Base-by-base conservation (phyloP, 345 rosid genomes). In the Heritiera fomes region DNA sequence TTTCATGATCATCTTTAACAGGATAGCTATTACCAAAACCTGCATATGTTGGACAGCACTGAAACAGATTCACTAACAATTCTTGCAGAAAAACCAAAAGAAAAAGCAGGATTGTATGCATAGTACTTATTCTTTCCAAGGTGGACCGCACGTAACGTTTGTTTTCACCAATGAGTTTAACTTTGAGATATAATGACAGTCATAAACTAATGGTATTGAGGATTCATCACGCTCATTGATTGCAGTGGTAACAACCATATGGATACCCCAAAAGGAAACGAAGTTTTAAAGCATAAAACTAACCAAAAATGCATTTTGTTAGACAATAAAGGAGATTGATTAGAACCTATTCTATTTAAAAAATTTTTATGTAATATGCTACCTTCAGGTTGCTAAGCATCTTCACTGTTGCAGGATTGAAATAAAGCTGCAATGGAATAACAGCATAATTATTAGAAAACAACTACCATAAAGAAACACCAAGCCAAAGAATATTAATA, bases 21-120 rank as follows among this genome's bases (percentile, higher is more conserved):
- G 86, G 80, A 92, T 84, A 83, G 99, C 99, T 78, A 96, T 96
- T 66, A 96, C 98, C 87, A 96, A 85, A 82, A 96, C 97, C 97
- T 90, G 91, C 82, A 84, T 11, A 80, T 41, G 50, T 55, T 56
- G 40, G 67, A 41, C 63, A 59, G 52, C 67, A 58, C 0, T 14
- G 20, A 12, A 73, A 74, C 67, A 63, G 11, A 20, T 66, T 14
- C 43, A 71, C 59, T 8, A 75, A 75, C 8, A 23, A 43, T 45
- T 75, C 38, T 14, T 41, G 34, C 52, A 62, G 70, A 41, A 59
- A 67, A 75, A 55, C 10, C 28, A 75, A 59, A 74, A 55, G 38
- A 45, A n/a, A 47, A 18, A 67, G 47, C 32, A 58, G 77, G 50
- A 73, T 67, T 34, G 45, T 46, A 32, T 3, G 61, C 14, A n/a